Base-by-base conservation (phyloP, 2,329 filamentous ascomycete species). In the Fusarium heterosporum region DNA sequence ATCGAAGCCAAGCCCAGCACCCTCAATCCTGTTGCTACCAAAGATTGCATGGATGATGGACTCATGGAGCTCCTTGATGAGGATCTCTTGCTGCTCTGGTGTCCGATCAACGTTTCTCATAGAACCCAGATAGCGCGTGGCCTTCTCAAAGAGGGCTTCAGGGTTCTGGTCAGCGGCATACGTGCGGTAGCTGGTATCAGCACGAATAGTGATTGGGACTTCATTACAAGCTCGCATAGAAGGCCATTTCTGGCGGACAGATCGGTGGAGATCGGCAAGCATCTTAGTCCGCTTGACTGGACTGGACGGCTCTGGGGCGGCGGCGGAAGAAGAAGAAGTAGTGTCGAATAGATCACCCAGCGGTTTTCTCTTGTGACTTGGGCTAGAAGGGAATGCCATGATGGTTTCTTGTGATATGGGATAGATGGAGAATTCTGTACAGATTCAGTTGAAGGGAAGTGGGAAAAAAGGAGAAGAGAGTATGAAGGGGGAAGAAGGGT, bases 1-100 rank as follows among this genome's bases (percentile, higher is more conserved):
- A 3, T 70, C 53, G 6, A 51, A 51, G 3, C 28, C 38, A 4
- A 74, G 45, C 0, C 72, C 72, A 0, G 64, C 70, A 22, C 45
- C 8, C 28, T 74, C 73, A 5, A 73, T 74, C 55, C n/a, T 57
- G 48, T 74, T 74, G 22, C 71, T 74, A 9, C 73, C 71, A 26
- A 64, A 73, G 9, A 74, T 69, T 1, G 68, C 65, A 16, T 64
- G 69, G 7, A 68, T 48, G 38, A 72, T 59, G 11, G 53, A 30
- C 3, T 69, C 51, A 8, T 71, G 47, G 3, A 65, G 42, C 42
- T 64, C 63, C 5, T 53, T 55, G 13, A 50, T 11, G 4, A 70
- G 32, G 5, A 55, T 10, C 1, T 61, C 51, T n/a, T 66, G 42
- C n/a, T 64, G 53, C 3, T 58, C 38, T n/a, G 16, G 29, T 2